A percentile compares a stretch with the other conserved stretches of the same genome.
Conservation (phyloP, 148 eudicot genomes). For the Camellia granthamiana region DNA sequence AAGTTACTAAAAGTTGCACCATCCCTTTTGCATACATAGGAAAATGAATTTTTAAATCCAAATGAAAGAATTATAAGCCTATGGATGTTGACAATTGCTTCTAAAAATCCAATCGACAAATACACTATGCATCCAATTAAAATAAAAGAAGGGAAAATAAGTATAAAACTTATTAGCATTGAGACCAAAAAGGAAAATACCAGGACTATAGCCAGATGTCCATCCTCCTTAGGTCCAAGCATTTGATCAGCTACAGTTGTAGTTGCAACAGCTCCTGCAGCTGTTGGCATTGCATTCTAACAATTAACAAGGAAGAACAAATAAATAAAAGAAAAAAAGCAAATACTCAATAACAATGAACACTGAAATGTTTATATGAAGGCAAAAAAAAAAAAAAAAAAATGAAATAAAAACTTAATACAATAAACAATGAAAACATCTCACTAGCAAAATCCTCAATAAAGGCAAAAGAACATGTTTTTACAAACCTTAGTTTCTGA, state of each 20-base stretch:
- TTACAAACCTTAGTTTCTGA: slow-evolving; percentile 72
- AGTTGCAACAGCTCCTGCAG: slow-evolving; percentile 99
- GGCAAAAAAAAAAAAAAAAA: too few species aligned
- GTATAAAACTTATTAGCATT: slow-evolving; percentile 11
- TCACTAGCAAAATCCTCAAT: slow-evolving; percentile 4
- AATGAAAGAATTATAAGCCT: slow-evolving; percentile 6
- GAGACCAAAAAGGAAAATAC: slow-evolving; percentile 40
- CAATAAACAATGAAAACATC: neutral
- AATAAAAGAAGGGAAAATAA: slow-evolving; percentile 7
- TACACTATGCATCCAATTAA: neutral
- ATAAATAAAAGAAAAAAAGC: neutral
- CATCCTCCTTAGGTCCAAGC: slow-evolving; percentile 98
- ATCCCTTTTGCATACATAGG: too few species aligned
- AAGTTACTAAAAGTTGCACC: too few species aligned
- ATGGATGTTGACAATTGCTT: neutral
- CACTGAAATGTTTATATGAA: too few species aligned
- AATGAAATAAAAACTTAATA: slow-evolving; percentile 11
- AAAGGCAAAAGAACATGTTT: slow-evolving; percentile 15
- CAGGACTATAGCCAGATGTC: slow-evolving; percentile 95
- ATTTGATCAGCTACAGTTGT: slow-evolving; percentile 98
- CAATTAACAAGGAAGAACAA: slow-evolving; percentile 5
- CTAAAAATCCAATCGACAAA: slow-evolving; percentile 1
- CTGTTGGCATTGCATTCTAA: slow-evolving; percentile 93
- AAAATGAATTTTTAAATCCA: too few species aligned
- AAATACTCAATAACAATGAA: too few species aligned